phyloP scores from a whole-genome alignment of 257 asterid genomes.

The Solanum phureja region DNA sequence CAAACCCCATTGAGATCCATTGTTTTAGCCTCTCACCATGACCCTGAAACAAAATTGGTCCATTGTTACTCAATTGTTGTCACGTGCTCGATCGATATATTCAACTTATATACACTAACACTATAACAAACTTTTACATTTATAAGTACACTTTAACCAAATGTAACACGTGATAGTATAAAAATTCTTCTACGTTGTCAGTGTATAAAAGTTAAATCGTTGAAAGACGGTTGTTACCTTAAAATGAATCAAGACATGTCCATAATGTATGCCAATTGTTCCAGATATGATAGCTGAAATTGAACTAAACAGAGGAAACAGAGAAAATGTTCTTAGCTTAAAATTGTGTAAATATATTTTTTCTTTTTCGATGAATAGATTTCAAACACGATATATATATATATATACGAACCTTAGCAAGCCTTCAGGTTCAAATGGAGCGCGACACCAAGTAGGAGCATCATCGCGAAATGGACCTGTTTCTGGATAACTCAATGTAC shows the following conservation, averaged over 20 bases:
- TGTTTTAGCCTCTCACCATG: slow-evolving; percentile 81
- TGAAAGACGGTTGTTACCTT: slow-evolving; percentile 25
- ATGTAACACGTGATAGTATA: neutral
- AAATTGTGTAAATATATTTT: neutral
- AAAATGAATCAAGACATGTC: slow-evolving; percentile 74
- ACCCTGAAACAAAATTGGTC: slow-evolving; percentile 22
- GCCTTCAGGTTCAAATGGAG: slow-evolving; percentile 90
- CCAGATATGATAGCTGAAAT: slow-evolving; percentile 77
- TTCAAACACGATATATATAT: neutral
- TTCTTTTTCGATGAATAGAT: neutral
- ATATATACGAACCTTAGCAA: slow-evolving; percentile 36
- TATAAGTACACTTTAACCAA: neutral
- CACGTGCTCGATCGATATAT: neutral
- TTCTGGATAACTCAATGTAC: slow-evolving; percentile 62
- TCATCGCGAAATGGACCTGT: slow-evolving; percentile 49
- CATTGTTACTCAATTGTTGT: neutral
- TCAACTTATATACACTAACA: neutral
- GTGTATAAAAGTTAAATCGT: neutral
- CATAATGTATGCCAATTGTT: slow-evolving; percentile 78
- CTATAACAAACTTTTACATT: neutral
- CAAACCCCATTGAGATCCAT: slow-evolving; percentile 68
- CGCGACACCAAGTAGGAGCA: slow-evolving; percentile 82
- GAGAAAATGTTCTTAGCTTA: neutral
- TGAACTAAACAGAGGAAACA: slow-evolving; percentile 33
- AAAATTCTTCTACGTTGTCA: neutral